A percentile compares a stretch with the other conserved stretches of the same genome.
Evolutionary conservation across 2,329 filamentous ascomycete genomes (phyloP).

Genomic region (Diaporthe longicolla): DNA sequence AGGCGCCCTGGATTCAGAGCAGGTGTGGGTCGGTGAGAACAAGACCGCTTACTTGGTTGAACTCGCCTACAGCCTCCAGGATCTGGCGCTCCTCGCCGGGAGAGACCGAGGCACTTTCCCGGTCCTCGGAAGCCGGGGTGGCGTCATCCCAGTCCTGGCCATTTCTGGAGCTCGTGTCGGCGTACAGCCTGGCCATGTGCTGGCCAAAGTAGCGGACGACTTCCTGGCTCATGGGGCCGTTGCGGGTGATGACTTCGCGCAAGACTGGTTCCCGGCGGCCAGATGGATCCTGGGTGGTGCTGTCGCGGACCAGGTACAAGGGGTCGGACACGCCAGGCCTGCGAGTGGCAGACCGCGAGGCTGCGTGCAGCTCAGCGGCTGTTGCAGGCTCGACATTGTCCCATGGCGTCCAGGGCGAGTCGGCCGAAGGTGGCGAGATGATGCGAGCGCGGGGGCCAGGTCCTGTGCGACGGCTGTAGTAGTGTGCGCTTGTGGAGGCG

Average conservation of each 20-base stretch:
- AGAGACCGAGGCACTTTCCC: constrained; percentile 9
- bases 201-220: constrained; percentile 40
- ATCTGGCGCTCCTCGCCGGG: background rate
- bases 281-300: constrained; percentile 33
- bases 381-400: constrained; percentile 27
- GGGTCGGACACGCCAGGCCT: constrained; percentile 19
- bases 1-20: background rate
- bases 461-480: constrained; percentile 28
- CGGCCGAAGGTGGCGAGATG: constrained; percentile 28
- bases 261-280: constrained; percentile 24
- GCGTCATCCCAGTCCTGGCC: constrained; percentile 27
- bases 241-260: constrained; percentile 37
- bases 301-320: constrained; percentile 10
- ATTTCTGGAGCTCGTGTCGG: constrained; percentile 35
- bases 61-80: constrained; percentile 15
- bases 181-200: constrained; percentile 41
- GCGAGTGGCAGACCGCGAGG: constrained; percentile 19
- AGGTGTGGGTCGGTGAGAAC: constrained; percentile 15
- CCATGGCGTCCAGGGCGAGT: constrained; percentile 34
- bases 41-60: constrained; percentile 40
- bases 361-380: constrained; percentile 7
- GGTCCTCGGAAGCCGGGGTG: background rate
- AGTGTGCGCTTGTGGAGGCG: constrained; percentile 29
- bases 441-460: constrained; percentile 24
- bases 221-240: constrained; percentile 40